Base-by-base conservation (phyloP, 495 filamentous ascomycete genomes). In the Evernia prunastri region DNA sequence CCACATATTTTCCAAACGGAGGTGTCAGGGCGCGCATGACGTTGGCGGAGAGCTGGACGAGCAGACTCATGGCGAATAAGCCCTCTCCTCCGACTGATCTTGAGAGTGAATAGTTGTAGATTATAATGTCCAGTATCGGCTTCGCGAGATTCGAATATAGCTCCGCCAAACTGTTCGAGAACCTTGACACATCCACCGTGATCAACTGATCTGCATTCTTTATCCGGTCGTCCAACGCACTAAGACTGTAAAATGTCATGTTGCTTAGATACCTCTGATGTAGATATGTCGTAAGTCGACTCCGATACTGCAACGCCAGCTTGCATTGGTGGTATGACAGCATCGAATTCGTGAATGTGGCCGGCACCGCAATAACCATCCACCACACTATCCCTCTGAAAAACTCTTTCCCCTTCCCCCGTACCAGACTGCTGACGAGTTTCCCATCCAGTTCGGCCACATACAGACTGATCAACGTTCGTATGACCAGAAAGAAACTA, bases 311-410 rank as follows among this genome's bases (percentile, higher is more conserved):
- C 29, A 97, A 80, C 4, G 94, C 87, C 39, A 98, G 86, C 71
- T 93, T 91, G 75, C 92, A 93, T 77, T 98, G 94, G 73, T 98
- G 94, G 71, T 96, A 98, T 7, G 91, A 92, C n/a, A 98, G 81
- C 95, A 97, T 97, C 3, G 94, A 97, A 75, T 98, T 98, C 31
- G 94, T 98, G 68, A 97, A 98, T 0, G 95, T 97, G 23, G 94
- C 95, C 7, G 94, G 94, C n/a, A 98, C 81, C 51, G 94, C 92
- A 69, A 98, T 93, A 67, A 91, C 76, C 94, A 98, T 98, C 94
- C 94, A 98, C 92, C 93, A 97, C 7, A 95, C 85, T 67, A 98
- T 83, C 13, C 91, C 88, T 56, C 84, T 84, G 69, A 97, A 78
- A 69, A 98, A 98, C 60, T 96, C 91, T 75, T 83, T 92, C 25